Percentiles rank a stretch among this genome's conserved stretches.
These are phyloP conservation scores for Persicaria tinctoria DNA, from an alignment of 148 eudicot species.

Conservation along the genomic window DNA sequence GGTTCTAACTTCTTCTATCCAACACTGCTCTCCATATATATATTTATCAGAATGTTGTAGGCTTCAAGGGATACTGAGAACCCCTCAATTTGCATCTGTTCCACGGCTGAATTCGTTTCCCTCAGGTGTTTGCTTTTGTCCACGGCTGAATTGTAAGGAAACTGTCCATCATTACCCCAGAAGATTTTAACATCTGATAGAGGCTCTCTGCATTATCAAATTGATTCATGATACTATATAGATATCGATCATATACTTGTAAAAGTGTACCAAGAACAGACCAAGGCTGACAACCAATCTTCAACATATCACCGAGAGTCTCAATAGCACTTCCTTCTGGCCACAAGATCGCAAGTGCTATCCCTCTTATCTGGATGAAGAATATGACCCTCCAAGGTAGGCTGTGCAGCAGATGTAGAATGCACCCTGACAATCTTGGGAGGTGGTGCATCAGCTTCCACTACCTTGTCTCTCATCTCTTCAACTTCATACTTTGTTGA, in stretches of 20 bases:
- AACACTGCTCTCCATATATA: slow-evolving; percentile 76
- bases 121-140: slow-evolving; percentile 41
- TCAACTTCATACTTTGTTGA: no score
- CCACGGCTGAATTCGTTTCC: slow-evolving; percentile 55
- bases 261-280: slow-evolving; percentile 66
- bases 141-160: slow-evolving; percentile 87
- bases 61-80: slow-evolving; percentile 91
- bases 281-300: slow-evolving; percentile 64
- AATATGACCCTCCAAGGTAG: no score
- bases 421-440: no score
- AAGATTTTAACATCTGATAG: slow-evolving; percentile 43
- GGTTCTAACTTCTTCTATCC: slow-evolving; percentile 80
- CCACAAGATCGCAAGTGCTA: slow-evolving; percentile 5
- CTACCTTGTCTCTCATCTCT: no score
- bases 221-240: slow-evolving; percentile 52
- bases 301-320: slow-evolving; percentile 62
- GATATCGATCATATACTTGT: slow-evolving; percentile 77
- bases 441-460: no score
- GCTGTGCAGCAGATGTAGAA: no score
- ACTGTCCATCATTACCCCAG: slow-evolving; percentile 58
- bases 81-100: slow-evolving; percentile 68
- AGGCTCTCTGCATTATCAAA: slow-evolving; percentile 63
- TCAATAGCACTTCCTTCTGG: slow-evolving; percentile 29
- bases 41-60: slow-evolving; percentile 78
- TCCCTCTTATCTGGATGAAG: no score